Base-by-base conservation (phyloP, 2,329 filamentous ascomycete genomes). In the Sclerotiophoma versabilis region DNA sequence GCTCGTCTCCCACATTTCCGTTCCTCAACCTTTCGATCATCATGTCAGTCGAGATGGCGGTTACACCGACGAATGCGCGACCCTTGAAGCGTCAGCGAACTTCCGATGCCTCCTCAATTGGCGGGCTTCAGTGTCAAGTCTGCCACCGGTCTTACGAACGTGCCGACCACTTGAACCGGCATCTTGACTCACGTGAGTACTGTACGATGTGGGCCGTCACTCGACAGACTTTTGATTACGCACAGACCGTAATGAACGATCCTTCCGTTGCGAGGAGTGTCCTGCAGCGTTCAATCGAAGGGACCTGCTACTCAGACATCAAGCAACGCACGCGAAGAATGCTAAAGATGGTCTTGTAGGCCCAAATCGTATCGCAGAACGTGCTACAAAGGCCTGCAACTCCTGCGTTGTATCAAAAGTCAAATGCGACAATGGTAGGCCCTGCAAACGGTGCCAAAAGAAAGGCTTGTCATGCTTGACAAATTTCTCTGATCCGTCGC, bases 361-460 rank as follows among this genome's bases (percentile, higher is more conserved):
- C 10, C 53, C 49, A 1, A 61, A 62, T 51, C 55, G 66, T 15
- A 37, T 58, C 5, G 46, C 49, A 2, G 65, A 68, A 32, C 54
- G 68, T 22, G 68, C 68, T 3, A 58, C 59, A 4, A 66, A 65
- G 49, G 69, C 70, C n/a, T 73, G 69, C 46, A 65, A 71, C 50
- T 44, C 66, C 3, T 72, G 70, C 38, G 68, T 71, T 1, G 44
- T 64, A 6, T 68, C 70, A 7, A 73, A 71, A 49, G 57, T 70
- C 14, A 73, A 70, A 47, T 73, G 70, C 36, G 64, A 71, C 38
- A 64, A 72, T 44, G 36, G 48, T 5, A 62, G 66, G 14, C 70
- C 70, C 3, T 73, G 69, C 42, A 61, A 65, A 47, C 49, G 65
- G 23, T 68, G 64, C 30, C 34, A 41, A 11, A 59, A 59, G 47